Evolutionary conservation across 2,329 filamentous ascomycete genomes (phyloP), one percentile per base, ranked within the genome.

Genomic region (Claviceps sp.): DNA sequence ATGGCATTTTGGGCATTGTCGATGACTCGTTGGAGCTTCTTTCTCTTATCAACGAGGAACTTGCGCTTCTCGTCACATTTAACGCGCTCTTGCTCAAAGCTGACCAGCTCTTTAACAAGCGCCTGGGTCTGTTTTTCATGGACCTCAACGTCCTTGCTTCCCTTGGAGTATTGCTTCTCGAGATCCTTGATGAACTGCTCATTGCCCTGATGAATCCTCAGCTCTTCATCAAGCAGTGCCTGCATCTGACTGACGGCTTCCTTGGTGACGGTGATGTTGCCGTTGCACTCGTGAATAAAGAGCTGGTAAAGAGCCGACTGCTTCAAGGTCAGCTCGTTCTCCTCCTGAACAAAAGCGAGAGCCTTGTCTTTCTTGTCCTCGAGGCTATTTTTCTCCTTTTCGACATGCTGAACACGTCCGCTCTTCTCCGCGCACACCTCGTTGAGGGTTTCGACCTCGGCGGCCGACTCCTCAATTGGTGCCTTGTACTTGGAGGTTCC

Each of bases 21-120:
- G 55, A 93, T 86, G 0, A 85, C 79, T 71, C 95, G 97, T 58
- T 97, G 88, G 14, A 95, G 77, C 70, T 98, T 98, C 73, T 93
- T 95, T 61, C 87, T 84, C 72, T 98, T 98, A 62, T 84, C 85
- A 2, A 79, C 74, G 58, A 98, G 71, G 67, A 97, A 97, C 65
- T 98, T 98, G 66, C 85, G 85, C 74, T 97, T 97, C 68, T 98
- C 94, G 58, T 97, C 91, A 59, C 95, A 90, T 64, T 98, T 98
- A 68, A 98, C 93, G 22, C 84, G 84, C 63, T 97, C 93, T 64
- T 97, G 95, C 63, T 98, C 94, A 56, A 94, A 89, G 63, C 90
- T 91, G 45, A 88, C 83, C 70, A 93, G 83, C 64, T 97, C 88
- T 64, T 95, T 95, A 55, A 85, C 72, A 51, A 95, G 75, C 26